These are phyloP conservation scores for Limnanthes douglasii DNA, from an alignment of 345 rosid species.

Conservation along the genomic window DNA sequence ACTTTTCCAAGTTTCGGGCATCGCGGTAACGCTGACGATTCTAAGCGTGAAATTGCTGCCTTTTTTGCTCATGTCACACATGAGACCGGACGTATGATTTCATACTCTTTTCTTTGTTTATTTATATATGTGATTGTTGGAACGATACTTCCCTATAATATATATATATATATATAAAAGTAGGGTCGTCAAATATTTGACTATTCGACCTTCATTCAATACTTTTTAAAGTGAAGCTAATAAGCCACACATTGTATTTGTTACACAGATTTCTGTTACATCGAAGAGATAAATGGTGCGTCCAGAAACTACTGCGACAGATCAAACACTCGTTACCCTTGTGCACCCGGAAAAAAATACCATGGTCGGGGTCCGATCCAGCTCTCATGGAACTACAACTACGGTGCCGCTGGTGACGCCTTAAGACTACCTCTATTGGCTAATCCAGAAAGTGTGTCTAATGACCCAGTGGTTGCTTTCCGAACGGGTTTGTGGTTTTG, in stretches of 20 bases:
- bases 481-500: slow-evolving; percentile 41
- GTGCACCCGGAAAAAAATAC: slow-evolving; percentile 29
- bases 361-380: slow-evolving; percentile 46
- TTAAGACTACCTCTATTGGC: slow-evolving; percentile 17
- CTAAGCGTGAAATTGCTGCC: slow-evolving; percentile 32
- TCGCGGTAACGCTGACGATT: too few relatives aligned
- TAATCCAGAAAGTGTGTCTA: slow-evolving; percentile 29
- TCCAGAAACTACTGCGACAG: slow-evolving; percentile 29
- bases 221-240: too few relatives aligned
- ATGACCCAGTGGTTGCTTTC: slow-evolving; percentile 21
- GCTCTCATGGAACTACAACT: slow-evolving; percentile 42
- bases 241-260: too few relatives aligned
- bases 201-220: too few relatives aligned
- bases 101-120: not conserved
- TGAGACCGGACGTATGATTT: slow-evolving; percentile 30
- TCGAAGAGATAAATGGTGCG: slow-evolving; percentile 48
- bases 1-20: too few relatives aligned
- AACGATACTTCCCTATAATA: not conserved
- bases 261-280: slow-evolving; percentile 53
- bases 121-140: not conserved
- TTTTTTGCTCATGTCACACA: slow-evolving; percentile 39
- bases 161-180: not conserved
- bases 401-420: slow-evolving; percentile 28
- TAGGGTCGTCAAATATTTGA: too few relatives aligned
- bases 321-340: slow-evolving; percentile 28